A percentile compares a stretch with the other conserved stretches of the same genome.
Evolutionary conservation across 2,329 filamentous ascomycete genomes (phyloP).

Genomic region (Mariannaea elegans): DNA sequence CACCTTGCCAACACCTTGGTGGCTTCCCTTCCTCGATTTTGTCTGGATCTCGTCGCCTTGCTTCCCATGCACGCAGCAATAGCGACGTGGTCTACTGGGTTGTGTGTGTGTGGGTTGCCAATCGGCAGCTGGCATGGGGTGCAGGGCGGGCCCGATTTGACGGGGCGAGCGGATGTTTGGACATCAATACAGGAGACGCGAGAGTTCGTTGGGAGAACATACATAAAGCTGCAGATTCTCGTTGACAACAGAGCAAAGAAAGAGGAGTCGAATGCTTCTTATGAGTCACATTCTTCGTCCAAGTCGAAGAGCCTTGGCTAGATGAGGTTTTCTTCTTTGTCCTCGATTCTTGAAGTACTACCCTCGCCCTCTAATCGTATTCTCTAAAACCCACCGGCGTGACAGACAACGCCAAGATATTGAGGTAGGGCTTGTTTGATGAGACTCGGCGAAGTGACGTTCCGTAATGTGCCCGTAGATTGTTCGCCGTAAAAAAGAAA

Average conservation of each 20-base stretch:
- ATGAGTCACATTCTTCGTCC: constrained; percentile 39
- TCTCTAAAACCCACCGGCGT: constrained; percentile 8
- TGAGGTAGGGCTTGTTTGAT: constrained; percentile 8
- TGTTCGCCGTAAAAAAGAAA: constrained; percentile 17
- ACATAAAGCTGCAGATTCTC: constrained; percentile 33
- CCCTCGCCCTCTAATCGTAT: background rate
- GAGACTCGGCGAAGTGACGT: constrained; percentile 23
- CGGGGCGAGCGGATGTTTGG: constrained; percentile 41
- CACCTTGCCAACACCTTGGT: constrained; percentile 25
- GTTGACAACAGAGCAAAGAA: constrained; percentile 30
- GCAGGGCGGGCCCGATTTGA: constrained; percentile 40
- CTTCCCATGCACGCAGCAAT: constrained; percentile 27
- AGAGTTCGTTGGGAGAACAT: constrained; percentile 40
- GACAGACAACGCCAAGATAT: constrained; percentile 13
- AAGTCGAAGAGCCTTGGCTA: constrained; percentile 16
- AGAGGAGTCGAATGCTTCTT: constrained; percentile 28
- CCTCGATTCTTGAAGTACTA: background rate
- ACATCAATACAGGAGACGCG: constrained; percentile 42
- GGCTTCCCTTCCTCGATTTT: constrained; percentile 25
- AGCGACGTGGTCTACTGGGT: constrained; percentile 34
- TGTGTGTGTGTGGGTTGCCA: constrained; percentile 36
- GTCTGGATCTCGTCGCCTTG: constrained; percentile 18
- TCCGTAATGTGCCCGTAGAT: constrained; percentile 1
- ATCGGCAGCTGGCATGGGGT: constrained; percentile 39
- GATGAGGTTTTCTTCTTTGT: constrained; percentile 14